Evolutionary conservation across 768 basidiomycete species (phyloP).

Genomic region (Auricularia cornea): DNA sequence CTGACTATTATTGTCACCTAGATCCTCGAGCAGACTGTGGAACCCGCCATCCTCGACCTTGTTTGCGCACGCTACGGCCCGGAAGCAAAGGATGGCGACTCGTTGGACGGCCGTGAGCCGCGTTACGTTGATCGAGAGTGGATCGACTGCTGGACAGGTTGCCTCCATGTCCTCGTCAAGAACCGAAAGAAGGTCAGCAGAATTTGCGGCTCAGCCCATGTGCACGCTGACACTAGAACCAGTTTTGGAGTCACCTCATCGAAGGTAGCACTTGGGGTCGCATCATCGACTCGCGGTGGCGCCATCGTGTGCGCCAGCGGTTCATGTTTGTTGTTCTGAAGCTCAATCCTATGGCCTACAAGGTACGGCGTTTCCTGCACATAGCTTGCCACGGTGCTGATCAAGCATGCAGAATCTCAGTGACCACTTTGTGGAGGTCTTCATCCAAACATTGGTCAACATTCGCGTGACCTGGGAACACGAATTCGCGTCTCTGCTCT

Average conservation of each 20-base stretch:
- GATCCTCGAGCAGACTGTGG: conserved; percentile 43
- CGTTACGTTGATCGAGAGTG: conserved; percentile 41
- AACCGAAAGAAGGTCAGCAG: conserved; percentile 35
- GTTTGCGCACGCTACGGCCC: conserved; percentile 41
- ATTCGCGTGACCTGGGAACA: conserved; percentile 44
- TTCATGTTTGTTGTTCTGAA: conserved; percentile 50
- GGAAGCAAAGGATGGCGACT: conserved; percentile 8
- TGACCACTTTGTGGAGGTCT: conserved; percentile 43
- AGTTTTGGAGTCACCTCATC: conserved; percentile 48
- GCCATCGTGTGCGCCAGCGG: conserved; percentile 52
- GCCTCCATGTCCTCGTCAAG: conserved; percentile 51
- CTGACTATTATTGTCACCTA: conserved; percentile 15
- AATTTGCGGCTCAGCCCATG: background rate
- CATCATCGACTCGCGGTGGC: conserved; percentile 42
- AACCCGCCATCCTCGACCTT: conserved; percentile 46
- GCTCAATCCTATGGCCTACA: conserved; percentile 53
- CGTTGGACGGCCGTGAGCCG: conserved; percentile 12
- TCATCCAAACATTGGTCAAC: conserved; percentile 46
- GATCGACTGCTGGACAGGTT: conserved; percentile 69
- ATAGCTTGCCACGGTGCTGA: background rate
- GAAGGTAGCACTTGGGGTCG: conserved; percentile 47
- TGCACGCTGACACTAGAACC: conserved; percentile 35
- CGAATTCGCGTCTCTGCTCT: conserved; percentile 47
- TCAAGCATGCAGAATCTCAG: conserved; percentile 30
- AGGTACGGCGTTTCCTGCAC: conserved; percentile 34